Conservation (phyloP, 2,329 filamentous ascomycete genomes). For the Ascochyta koolunga region DNA sequence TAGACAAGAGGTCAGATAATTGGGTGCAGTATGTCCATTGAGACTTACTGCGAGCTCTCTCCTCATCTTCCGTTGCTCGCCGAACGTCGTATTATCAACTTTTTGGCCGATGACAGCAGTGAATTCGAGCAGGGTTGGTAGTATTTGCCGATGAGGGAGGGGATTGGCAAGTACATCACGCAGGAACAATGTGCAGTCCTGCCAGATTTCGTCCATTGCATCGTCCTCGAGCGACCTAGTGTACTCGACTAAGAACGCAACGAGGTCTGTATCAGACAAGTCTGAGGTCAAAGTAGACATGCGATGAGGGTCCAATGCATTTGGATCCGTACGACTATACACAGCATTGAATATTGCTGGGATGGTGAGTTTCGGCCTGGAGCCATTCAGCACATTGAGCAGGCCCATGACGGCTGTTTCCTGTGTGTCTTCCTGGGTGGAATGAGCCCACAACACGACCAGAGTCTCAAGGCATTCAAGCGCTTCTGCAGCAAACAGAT, state of each 20-base stretch:
- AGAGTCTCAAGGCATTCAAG: conserved; percentile 93
- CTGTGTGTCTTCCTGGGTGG: conserved; percentile 56
- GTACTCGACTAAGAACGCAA: conserved; percentile 89
- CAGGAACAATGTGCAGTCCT: conserved; percentile 88
- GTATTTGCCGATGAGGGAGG: conserved; percentile 88
- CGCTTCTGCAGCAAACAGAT: conserved; percentile 89
- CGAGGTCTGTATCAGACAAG: conserved; percentile 80
- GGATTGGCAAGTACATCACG: conserved; percentile 91
- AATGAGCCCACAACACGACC: conserved; percentile 78
- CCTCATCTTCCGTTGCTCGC: conserved; percentile 90
- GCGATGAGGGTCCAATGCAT: conserved; percentile 75
- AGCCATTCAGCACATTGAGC: conserved; percentile 88
- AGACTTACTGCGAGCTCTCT: conserved; percentile 81
- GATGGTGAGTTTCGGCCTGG: conserved; percentile 86
- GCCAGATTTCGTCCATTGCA: conserved; percentile 97
- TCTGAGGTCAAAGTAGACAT: conserved; percentile 90
- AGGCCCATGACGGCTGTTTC: conserved; percentile 78
- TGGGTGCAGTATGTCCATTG: conserved; percentile 19
- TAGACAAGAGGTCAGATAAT: conserved; percentile 45
- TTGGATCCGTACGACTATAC: conserved; percentile 89
- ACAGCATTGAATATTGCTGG: conserved; percentile 95
- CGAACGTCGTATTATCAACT: conserved; percentile 96
- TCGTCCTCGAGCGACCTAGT: conserved; percentile 91
- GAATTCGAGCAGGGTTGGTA: conserved; percentile 86
- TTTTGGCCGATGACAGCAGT: conserved; percentile 90